Percentiles rank a stretch among this genome's conserved stretches.
Conservation (phyloP, 495 filamentous ascomycete species). For the Aspergillus carlsbadensis region DNA sequence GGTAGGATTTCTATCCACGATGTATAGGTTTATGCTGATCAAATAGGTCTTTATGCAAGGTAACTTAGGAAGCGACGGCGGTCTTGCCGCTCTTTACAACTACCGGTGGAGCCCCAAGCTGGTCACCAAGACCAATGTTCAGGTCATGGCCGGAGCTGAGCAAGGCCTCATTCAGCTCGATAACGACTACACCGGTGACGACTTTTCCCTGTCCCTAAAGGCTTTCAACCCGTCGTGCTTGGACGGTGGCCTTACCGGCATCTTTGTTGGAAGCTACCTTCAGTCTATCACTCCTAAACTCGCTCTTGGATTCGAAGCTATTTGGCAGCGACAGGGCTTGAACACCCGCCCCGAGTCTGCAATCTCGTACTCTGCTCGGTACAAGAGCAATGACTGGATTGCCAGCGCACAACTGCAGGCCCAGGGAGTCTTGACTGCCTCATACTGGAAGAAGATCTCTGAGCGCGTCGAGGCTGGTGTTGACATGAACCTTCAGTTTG, state of each 20-base stretch:
- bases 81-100: conserved; percentile 81
- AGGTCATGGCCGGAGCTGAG: conserved; percentile 65
- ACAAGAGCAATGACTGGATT: conserved; percentile 88
- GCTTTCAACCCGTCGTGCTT: conserved; percentile 89
- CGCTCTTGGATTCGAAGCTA: conserved; percentile 83
- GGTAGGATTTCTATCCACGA: conserved; percentile 55
- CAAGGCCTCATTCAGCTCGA: conserved; percentile 84
- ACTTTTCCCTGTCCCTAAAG: conserved; percentile 91
- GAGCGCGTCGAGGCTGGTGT: conserved; percentile 96
- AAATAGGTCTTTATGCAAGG: conserved; percentile 89
- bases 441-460: conserved; percentile 92
- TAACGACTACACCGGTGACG: conserved; percentile 86
- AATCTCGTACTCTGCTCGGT: conserved; percentile 84
- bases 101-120: conserved; percentile 76
- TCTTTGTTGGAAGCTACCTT: conserved; percentile 91
- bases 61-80: conserved; percentile 85
- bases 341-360: conserved; percentile 79
- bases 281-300: conserved; percentile 88
- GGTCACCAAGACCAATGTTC: conserved; percentile 79
- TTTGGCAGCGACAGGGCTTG: conserved; percentile 84
- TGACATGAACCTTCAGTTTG: conserved; percentile 85
- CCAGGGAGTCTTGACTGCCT: conserved; percentile 81
- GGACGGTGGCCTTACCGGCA: conserved; percentile 89
- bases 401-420: conserved; percentile 81
- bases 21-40: too few species aligned